Base-by-base conservation (phyloP, 1,139 yeast species). In the Taphrina communis region DNA sequence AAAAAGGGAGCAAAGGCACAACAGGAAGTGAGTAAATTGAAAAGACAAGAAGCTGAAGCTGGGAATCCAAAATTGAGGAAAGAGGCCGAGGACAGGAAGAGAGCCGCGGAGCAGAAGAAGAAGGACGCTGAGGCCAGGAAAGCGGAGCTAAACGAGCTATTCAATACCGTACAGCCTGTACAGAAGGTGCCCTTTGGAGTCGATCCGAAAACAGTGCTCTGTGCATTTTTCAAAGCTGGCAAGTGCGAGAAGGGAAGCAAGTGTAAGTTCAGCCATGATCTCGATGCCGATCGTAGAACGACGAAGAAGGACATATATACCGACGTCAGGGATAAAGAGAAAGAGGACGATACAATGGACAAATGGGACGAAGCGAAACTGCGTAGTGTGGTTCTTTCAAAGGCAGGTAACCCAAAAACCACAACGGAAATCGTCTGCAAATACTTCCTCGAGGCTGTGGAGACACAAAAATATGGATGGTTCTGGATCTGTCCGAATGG, bases 401-500 rank as follows among this genome's bases (percentile, higher is more conserved):
- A 94, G 80, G 97, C 92, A 76, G 98, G 99, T 69, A 94, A 94
- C 78, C 94, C 89, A 66, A 86, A 88, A 78, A 92, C 97, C 14
- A 92, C 98, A 38, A 95, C 99, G 1, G 98, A 94, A 73, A 95
- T 85, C 73, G 92, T 95, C 61, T 95, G 99, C 84, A 94, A 93
- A 79, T 87, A 80, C 79, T 95, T 95, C 80, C 90, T 94, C 75
- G 97, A 92, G 71, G 99, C 99, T 0, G 98, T 95, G 71, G 99
- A 95, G 77, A 92, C 92, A 76, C 95, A 96, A 70, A 93, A 94
- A 78, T 94, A 95, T 77, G 99, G 99, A 75, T 94, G 99, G 99
- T 93, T 94, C 80, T 94, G 99, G 99, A 85, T 85, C 42, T 94
- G 99, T 82, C 99, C 99, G 48, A 90, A 90, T 75, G 94, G 94